A percentile compares a stretch with the other conserved stretches of the same genome.
These are phyloP conservation scores for Mycosphaerelloides madeirae DNA, from an alignment of 2,329 filamentous ascomycete genomes.

Conservation along the genomic window DNA sequence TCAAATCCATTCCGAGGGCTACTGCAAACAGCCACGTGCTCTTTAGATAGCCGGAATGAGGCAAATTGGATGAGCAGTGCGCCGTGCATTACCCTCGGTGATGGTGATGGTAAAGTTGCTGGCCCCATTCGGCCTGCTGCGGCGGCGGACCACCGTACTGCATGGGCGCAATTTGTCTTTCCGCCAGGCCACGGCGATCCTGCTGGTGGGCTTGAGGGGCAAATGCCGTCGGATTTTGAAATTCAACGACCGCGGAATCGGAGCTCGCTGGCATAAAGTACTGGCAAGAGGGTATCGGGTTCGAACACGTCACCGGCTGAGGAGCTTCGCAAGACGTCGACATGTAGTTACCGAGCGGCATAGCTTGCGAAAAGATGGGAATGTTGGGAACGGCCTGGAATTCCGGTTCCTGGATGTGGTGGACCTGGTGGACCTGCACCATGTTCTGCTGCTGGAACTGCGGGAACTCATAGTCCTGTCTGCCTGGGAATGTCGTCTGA, in stretches of 20 bases:
- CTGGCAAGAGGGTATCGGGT: slow-evolving; percentile 8
- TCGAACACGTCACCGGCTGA: slow-evolving; percentile 4
- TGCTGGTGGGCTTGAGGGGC: slow-evolving; percentile 1
- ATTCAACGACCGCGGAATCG: slow-evolving; percentile 8
- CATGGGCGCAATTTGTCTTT: slow-evolving; percentile 12
- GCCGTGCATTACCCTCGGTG: no score
- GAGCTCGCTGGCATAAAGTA: slow-evolving; percentile 16
- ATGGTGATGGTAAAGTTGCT: no score
- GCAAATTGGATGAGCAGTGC: no score
- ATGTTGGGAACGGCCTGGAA: slow-evolving; percentile 19
- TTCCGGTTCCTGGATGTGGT: slow-evolving; percentile 20
- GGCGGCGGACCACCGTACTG: slow-evolving; percentile 5
- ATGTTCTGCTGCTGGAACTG: slow-evolving; percentile 11
- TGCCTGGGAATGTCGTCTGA: slow-evolving; percentile 9
- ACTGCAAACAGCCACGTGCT: no score
- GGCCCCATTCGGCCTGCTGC: no score
- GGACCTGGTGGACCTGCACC: slow-evolving; percentile 15
- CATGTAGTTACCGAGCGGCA: slow-evolving; percentile 12
- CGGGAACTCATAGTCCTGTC: slow-evolving; percentile 13
- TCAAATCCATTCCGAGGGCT: no score
- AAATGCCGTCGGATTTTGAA: slow-evolving; percentile 6
- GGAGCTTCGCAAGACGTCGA: background rate
- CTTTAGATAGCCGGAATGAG: no score
- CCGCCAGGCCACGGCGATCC: slow-evolving; percentile 2
- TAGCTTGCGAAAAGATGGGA: slow-evolving; percentile 15